Evolutionary conservation across 139 green algal genomes (phyloP).

Genomic region (Tetradesmus obliquus): DNA sequence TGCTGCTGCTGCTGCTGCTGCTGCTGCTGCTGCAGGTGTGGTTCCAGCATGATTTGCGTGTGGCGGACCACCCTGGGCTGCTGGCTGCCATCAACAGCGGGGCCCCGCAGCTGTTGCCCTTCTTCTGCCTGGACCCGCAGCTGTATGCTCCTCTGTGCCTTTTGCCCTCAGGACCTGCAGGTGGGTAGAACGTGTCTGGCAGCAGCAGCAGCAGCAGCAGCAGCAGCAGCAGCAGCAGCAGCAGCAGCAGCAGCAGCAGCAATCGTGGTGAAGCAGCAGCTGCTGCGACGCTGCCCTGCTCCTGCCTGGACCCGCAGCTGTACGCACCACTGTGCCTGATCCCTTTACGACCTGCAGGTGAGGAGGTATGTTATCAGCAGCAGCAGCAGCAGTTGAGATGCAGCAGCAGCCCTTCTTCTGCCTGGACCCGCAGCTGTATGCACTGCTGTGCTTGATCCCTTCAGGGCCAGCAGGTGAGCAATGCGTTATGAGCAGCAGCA

Average conservation of each 20-base stretch:
- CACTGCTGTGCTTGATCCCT: conserved; percentile 42
- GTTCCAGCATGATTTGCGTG: conserved; percentile 83
- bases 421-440: conserved; percentile 61
- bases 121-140: conserved; percentile 71
- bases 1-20: background rate
- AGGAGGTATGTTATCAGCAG: background rate
- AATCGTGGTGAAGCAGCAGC: background rate
- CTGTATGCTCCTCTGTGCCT: conserved; percentile 46
- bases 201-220: too few relatives aligned
- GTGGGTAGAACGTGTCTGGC: conserved; percentile 5
- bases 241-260: background rate
- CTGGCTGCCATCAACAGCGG: conserved; percentile 28
- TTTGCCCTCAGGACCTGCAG: conserved; percentile 51
- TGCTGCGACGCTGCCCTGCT: background rate
- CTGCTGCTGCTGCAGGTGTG: conserved; percentile 60
- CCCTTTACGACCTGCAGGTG: background rate
- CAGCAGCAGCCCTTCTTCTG: conserved; percentile 54
- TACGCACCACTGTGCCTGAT: background rate
- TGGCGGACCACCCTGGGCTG: conserved; percentile 83
- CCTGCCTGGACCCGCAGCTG: background rate
- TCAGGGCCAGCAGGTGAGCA: too few relatives aligned
- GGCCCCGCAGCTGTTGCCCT: conserved; percentile 52
- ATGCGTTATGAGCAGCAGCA: too few relatives aligned
- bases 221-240: background rate
- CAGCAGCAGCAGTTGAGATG: background rate